Evolutionary conservation across 331 rosid species (phyloP).

Genomic region (Quercus phellos): DNA sequence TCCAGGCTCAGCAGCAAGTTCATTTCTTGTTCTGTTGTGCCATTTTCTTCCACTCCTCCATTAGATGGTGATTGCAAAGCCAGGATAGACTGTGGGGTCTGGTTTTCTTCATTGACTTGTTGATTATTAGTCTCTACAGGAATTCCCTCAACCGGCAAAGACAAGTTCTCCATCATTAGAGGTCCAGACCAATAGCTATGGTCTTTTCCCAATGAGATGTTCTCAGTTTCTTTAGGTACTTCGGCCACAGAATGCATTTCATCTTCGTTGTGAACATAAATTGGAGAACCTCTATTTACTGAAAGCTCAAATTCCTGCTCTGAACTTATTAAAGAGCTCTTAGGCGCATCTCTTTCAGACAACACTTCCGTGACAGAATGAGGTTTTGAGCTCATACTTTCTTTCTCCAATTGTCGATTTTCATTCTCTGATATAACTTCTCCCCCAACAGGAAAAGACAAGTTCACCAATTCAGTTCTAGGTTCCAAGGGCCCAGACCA

Average conservation of each 20-base stretch:
- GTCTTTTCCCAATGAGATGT: slow-evolving; percentile 7
- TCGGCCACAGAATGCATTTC: slow-evolving; percentile 4
- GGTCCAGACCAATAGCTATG: background rate
- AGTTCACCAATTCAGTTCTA: slow-evolving; percentile 11
- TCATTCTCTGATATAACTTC: slow-evolving; percentile 14
- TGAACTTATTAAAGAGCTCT: slow-evolving; percentile 11
- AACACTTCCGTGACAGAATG: slow-evolving; percentile 7
- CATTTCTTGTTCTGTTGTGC: slow-evolving; percentile 15
- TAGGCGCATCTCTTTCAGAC: slow-evolving; percentile 5
- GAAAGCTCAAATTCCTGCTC: slow-evolving; percentile 9
- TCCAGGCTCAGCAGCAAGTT: slow-evolving; percentile 13
- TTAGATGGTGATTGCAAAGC: slow-evolving; percentile 13
- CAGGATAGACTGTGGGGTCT: slow-evolving; percentile 14
- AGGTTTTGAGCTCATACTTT: background rate
- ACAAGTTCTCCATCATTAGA: slow-evolving; percentile 14
- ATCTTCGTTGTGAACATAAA: slow-evolving; percentile 1
- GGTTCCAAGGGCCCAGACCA: slow-evolving; percentile 18
- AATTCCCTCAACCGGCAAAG: slow-evolving; percentile 11
- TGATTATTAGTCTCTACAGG: slow-evolving; percentile 23
- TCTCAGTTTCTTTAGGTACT: slow-evolving; percentile 16
- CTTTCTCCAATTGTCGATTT: slow-evolving; percentile 1
- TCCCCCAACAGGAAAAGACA: slow-evolving; percentile 13
- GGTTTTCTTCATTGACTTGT: slow-evolving; percentile 10
- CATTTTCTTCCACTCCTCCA: slow-evolving; percentile 19
- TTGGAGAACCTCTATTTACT: background rate